These are phyloP conservation scores for Vachellia pachyceras DNA, from an alignment of 306 rosid species.

Conservation along the genomic window DNA sequence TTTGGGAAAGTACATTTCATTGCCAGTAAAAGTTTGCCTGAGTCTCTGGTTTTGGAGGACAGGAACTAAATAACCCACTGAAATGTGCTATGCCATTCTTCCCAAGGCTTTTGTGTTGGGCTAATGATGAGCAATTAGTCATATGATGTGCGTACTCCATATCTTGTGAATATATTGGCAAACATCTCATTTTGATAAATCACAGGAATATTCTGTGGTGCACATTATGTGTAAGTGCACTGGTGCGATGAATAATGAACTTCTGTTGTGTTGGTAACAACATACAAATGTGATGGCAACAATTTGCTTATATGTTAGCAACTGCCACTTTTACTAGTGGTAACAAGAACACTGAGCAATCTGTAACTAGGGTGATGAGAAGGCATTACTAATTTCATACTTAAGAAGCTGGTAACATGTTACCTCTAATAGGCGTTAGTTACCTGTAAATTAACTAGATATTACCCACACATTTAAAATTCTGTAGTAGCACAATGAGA, in stretches of 20 bases:
- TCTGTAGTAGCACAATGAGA: not conserved
- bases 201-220: not conserved
- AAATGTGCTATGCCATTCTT: constrained; percentile 1
- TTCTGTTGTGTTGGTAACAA: not conserved
- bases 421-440: not conserved
- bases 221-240: no score
- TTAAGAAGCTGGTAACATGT: not conserved
- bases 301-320: not conserved
- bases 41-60: constrained; percentile 19
- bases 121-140: constrained; percentile 13
- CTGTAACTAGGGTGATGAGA: not conserved
- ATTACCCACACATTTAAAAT: not conserved
- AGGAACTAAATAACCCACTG: constrained; percentile 19
- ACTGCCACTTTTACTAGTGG: not conserved
- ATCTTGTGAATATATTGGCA: not conserved
- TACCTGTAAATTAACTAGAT: not conserved
- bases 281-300: not conserved
- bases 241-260: not conserved
- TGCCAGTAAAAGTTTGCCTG: constrained; percentile 6
- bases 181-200: not conserved
- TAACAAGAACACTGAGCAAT: not conserved
- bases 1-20: not conserved
- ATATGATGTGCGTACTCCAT: not conserved
- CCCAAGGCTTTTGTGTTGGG: not conserved
- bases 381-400: not conserved